These are phyloP conservation scores for Acer saccharum DNA, from an alignment of 345 rosid genomes.

Conservation along the genomic window DNA sequence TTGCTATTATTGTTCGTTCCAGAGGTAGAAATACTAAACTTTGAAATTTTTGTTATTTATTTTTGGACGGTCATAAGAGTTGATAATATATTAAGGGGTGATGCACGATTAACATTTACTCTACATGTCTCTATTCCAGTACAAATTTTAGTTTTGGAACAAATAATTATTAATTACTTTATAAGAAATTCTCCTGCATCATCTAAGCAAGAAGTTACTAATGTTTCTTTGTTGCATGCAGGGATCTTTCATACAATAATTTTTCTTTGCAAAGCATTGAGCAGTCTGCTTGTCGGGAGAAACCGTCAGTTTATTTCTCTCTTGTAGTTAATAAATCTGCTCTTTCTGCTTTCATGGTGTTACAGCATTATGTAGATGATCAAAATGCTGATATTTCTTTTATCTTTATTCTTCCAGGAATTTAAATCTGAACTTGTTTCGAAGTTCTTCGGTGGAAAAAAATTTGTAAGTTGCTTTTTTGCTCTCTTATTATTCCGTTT, in stretches of 20 bases:
- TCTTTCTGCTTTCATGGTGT: constrained; percentile 1
- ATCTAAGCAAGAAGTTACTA: neutral
- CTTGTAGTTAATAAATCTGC: constrained; percentile 14
- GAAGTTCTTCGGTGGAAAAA: constrained; percentile 34
- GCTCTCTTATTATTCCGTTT: neutral
- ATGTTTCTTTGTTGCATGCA: constrained; percentile 31
- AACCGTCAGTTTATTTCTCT: constrained; percentile 38
- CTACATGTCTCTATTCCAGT: neutral
- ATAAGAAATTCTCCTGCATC: neutral
- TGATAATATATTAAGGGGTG: constrained; percentile 1
- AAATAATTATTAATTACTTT: neutral
- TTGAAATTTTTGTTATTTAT: neutral
- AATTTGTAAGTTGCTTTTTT: constrained; percentile 36
- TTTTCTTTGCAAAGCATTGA: constrained; percentile 53
- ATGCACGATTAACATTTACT: neutral
- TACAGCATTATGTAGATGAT: neutral
- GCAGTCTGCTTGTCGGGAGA: constrained; percentile 51
- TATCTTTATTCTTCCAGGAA: constrained; percentile 28
- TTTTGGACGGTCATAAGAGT: neutral
- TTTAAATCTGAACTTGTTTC: constrained; percentile 46
- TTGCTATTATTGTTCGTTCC: neutral
- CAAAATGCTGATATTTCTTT: constrained; percentile 14
- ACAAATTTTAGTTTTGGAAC: neutral
- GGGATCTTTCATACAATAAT: constrained; percentile 82
- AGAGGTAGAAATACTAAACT: neutral